Evolutionary conservation across 768 basidiomycete genomes (phyloP), one percentile per base, ranked within the genome.

Genomic region (Mycena kentingensis): DNA sequence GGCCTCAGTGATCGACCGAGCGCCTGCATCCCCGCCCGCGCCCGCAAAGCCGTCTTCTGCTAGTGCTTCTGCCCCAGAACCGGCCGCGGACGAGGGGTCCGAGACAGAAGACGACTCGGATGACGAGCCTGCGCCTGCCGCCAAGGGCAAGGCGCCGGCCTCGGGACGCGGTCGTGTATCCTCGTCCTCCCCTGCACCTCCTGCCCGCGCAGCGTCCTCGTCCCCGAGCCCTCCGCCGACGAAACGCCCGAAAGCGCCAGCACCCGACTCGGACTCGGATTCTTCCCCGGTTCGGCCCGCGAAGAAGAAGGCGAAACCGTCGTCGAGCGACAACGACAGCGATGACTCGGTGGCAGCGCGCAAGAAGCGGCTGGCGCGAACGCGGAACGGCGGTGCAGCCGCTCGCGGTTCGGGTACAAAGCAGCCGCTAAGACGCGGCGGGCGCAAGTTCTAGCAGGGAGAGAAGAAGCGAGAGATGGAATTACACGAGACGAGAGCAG

Each of bases 381-480:
- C 36, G 27, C 55, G 46, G 55, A 68, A 67, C 52, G 76, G 74
- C 37, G 57, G 63, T 42, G 63, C 66, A 36, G 60, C 67, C 43
- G 57, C 56, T 54, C 73, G 83, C 48, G 83, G n/a, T n/a, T n/a
- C n/a, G n/a, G n/a, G 83, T 34, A 75, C 83, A 37, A 79, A 82
- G 60, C 88, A 91, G 60, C 89, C 89, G 4, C 73, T 90, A 55
- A 90, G 84, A 69, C 80, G 88, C 58, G 85, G 85, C 29, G 87
- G 84, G 26, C 87, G 82, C 66, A 79, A 85, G 56, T 91, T 88
- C 73, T 89, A 77, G 55, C 19, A 35, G 19, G 37, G 41, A 42
- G 25, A 32, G 15, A n/a, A 41, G 18, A 31, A 42, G 38, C 15
- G 12, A 16, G 38, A 31, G 4, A 28, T 6, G 31, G 26, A 51